Base-by-base conservation (phyloP, 1,284 basidiomycete species). In the Cryptococcus wingfieldii region DNA sequence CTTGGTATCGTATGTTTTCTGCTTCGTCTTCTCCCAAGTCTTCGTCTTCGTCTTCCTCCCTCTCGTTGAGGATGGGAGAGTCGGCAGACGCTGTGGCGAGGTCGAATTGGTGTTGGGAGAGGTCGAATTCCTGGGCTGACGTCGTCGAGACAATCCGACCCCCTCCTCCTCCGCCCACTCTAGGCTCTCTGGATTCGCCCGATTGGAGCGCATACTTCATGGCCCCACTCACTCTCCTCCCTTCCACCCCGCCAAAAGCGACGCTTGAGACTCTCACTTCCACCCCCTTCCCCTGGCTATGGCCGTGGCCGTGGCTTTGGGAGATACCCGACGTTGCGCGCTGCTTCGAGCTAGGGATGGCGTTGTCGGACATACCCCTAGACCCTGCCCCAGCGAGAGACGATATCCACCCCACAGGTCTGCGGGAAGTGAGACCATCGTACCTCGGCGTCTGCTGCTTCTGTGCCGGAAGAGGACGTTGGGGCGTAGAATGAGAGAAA, bases 381-480 rank as follows among this genome's bases (percentile, higher is more conserved):
- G 56, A 45, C 31, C 31, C 31, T 23, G 23, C 23, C 27, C 53
- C 41, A 1, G 13, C n/a, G 19, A 61, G 51, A 10, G 56, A 56
- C 5, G 60, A 51, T 43, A 59, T 59, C 56, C 56, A 62, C 16
- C 60, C 56, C 31, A 38, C 46, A 1, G 57, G 60, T 25, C 57
- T 43, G 38, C 60, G 50, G 31, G 47, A 13, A 5, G 44, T 9
- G 25, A 38, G 41, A 4, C 28, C 37, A 9, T 38, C 37, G 18
- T 50, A 14, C 48, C n/a, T 19, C 18, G 28, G 12, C n/a, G 46
- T 18, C 46, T 4, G 23, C 12, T 18, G 31, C 18, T 12, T 28
- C 46, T 9, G 44, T 3, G 4, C 19, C 19, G 46, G 4, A n/a
- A 9, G 10, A 23, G 46, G 4, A 6, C 18, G 46, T 13, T 12